Evolutionary conservation across 768 basidiomycete genomes (phyloP).

Genomic region (Mycena haematopus): DNA sequence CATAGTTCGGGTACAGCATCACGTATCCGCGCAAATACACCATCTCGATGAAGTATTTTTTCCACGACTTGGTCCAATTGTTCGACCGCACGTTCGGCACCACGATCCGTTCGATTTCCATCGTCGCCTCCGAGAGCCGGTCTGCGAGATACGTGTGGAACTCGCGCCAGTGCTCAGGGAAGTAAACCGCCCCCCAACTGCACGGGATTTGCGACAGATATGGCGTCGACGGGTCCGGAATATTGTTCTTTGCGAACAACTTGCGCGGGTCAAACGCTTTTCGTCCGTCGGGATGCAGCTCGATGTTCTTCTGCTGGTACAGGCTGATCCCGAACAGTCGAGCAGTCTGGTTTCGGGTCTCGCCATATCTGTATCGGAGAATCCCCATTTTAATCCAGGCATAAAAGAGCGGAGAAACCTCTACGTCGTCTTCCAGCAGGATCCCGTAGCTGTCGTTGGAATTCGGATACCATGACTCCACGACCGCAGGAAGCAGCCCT

Average conservation of each 20-base stretch:
- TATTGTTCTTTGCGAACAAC: slow-evolving; percentile 53
- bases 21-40: slow-evolving; percentile 81
- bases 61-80: slow-evolving; percentile 84
- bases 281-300: slow-evolving; percentile 72
- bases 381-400: slow-evolving; percentile 86
- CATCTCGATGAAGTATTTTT: slow-evolving; percentile 88
- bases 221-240: slow-evolving; percentile 60
- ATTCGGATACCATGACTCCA: slow-evolving; percentile 89
- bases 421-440: slow-evolving; percentile 86
- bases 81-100: slow-evolving; percentile 84
- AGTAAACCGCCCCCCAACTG: slow-evolving; percentile 92
- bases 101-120: slow-evolving; percentile 51
- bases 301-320: slow-evolving; percentile 85
- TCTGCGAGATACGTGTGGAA: slow-evolving; percentile 79
- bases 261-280: slow-evolving; percentile 68
- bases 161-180: slow-evolving; percentile 87
- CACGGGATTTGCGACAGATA: slow-evolving; percentile 90
- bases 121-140: slow-evolving; percentile 63
- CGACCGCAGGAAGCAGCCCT: slow-evolving; percentile 81
- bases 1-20: slow-evolving; percentile 91
- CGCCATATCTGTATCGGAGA: slow-evolving; percentile 75
- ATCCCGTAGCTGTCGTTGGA: slow-evolving; percentile 78
- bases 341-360: slow-evolving; percentile 43
- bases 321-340: slow-evolving; percentile 81
- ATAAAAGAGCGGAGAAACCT: slow-evolving; percentile 84